Percentiles rank a stretch among this genome's conserved stretches.
Evolutionary conservation across 495 filamentous ascomycete genomes (phyloP).

Genomic region (Neurospora tetrasperma): DNA sequence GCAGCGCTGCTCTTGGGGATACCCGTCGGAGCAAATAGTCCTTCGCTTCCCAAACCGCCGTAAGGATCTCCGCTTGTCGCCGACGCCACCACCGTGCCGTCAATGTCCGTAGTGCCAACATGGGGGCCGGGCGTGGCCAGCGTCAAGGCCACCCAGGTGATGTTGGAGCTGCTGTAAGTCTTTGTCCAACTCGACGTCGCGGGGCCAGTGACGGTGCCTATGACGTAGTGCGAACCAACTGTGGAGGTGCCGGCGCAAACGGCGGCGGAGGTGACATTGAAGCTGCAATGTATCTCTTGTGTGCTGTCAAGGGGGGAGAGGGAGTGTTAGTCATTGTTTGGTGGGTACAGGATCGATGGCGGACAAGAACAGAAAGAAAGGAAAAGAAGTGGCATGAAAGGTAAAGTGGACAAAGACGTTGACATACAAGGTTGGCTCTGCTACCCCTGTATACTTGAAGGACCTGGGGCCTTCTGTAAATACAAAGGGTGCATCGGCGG

Average conservation of each 20-base stretch:
- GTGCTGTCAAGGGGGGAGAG: slow-evolving; percentile 16
- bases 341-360: background rate
- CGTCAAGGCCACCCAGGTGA: slow-evolving; percentile 30
- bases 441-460: slow-evolving; percentile 17
- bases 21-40: background rate
- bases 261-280: slow-evolving; percentile 24
- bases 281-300: slow-evolving; percentile 22
- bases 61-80: slow-evolving; percentile 2
- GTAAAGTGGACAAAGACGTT: background rate
- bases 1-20: slow-evolving; percentile 4
- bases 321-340: background rate
- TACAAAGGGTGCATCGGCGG: slow-evolving; percentile 26
- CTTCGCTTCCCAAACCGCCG: slow-evolving; percentile 7
- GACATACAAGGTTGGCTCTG: slow-evolving; percentile 21
- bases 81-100: slow-evolving; percentile 10
- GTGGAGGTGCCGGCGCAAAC: slow-evolving; percentile 30
- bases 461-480: slow-evolving; percentile 29
- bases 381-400: background rate
- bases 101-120: slow-evolving; percentile 14
- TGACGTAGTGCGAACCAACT: slow-evolving; percentile 13
- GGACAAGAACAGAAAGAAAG: background rate
- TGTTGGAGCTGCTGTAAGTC: slow-evolving; percentile 20
- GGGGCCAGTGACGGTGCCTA: slow-evolving; percentile 23
- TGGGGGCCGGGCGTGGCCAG: slow-evolving; percentile 19
- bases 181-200: slow-evolving; percentile 23